A percentile compares a stretch with the other conserved stretches of the same genome.
phyloP scores from a whole-genome alignment of 2,329 filamentous ascomycete genomes.

The Microdochium bolleyi region DNA sequence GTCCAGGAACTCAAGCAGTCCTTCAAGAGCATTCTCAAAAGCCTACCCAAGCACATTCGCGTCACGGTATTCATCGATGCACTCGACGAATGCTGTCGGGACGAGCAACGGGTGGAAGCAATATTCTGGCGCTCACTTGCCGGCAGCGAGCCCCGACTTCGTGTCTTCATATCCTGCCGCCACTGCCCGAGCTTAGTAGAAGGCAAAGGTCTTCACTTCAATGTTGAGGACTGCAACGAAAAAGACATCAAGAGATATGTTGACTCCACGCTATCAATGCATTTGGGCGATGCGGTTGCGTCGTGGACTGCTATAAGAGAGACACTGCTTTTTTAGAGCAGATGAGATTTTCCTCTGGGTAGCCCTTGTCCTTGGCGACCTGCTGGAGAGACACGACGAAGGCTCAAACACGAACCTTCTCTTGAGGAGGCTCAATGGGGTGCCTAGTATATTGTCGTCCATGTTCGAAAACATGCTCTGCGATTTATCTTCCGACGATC shows the following conservation, averaged over 20 bases:
- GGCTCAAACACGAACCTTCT: background rate
- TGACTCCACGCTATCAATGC: background rate
- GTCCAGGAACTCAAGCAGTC: background rate
- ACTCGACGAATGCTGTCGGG: background rate
- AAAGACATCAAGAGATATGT: background rate
- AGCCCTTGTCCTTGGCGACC: background rate
- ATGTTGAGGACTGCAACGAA: background rate
- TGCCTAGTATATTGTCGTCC: background rate
- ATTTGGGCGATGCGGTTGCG: background rate
- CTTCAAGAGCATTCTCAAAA: background rate
- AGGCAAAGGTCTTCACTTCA: background rate
- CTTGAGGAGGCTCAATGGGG: background rate
- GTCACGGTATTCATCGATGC: background rate
- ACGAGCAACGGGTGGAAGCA: background rate
- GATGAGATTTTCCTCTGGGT: background rate
- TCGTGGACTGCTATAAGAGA: background rate
- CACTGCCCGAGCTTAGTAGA: background rate
- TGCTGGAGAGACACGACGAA: background rate
- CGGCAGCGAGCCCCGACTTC: background rate
- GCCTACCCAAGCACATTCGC: too few relatives aligned
- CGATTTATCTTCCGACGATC: background rate
- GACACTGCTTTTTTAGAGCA: background rate
- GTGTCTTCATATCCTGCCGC: background rate
- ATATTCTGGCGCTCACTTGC: background rate
- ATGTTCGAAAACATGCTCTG: background rate